Conservation (phyloP, 2,329 filamentous ascomycete genomes). For the Didymellaceae sp. region DNA sequence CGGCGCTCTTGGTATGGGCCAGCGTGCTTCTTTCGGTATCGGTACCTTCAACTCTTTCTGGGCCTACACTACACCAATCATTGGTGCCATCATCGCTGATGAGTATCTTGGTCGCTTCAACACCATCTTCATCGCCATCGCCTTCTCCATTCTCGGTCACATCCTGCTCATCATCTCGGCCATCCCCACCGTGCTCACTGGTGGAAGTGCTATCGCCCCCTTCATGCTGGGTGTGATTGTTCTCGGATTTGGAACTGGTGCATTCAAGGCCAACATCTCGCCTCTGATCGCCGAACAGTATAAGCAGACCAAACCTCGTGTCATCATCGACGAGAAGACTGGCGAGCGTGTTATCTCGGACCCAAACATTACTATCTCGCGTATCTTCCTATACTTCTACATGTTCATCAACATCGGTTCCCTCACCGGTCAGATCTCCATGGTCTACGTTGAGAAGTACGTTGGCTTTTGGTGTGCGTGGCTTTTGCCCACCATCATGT, state of each 20-base stretch:
- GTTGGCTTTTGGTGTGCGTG: slow-evolving; percentile 78
- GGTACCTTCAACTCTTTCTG: slow-evolving; percentile 50
- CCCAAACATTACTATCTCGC: slow-evolving; percentile 70
- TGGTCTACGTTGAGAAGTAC: slow-evolving; percentile 79
- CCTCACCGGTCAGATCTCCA: slow-evolving; percentile 72
- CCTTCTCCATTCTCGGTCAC: slow-evolving; percentile 60
- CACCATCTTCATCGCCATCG: slow-evolving; percentile 61
- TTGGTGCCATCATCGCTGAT: slow-evolving; percentile 64
- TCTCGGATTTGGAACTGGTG: slow-evolving; percentile 56
- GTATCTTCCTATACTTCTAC: slow-evolving; percentile 58
- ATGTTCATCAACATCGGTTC: slow-evolving; percentile 68
- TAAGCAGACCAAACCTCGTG: slow-evolving; percentile 62
- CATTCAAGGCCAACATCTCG: slow-evolving; percentile 59
- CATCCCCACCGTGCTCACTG: slow-evolving; percentile 55
- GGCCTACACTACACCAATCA: slow-evolving; percentile 51
- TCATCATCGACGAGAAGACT: slow-evolving; percentile 59
- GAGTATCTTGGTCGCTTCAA: slow-evolving; percentile 67
- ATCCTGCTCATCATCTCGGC: slow-evolving; percentile 62
- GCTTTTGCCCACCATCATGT: slow-evolving; percentile 70
- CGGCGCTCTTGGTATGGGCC: slow-evolving; percentile 46
- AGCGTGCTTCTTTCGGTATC: slow-evolving; percentile 47
- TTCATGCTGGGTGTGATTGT: slow-evolving; percentile 60
- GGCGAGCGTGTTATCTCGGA: slow-evolving; percentile 75
- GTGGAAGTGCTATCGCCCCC: slow-evolving; percentile 53
- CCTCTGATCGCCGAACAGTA: slow-evolving; percentile 76